These are phyloP conservation scores for Lolium rigidum DNA, from an alignment of 176 grass and related monocot species.

Conservation along the genomic window DNA sequence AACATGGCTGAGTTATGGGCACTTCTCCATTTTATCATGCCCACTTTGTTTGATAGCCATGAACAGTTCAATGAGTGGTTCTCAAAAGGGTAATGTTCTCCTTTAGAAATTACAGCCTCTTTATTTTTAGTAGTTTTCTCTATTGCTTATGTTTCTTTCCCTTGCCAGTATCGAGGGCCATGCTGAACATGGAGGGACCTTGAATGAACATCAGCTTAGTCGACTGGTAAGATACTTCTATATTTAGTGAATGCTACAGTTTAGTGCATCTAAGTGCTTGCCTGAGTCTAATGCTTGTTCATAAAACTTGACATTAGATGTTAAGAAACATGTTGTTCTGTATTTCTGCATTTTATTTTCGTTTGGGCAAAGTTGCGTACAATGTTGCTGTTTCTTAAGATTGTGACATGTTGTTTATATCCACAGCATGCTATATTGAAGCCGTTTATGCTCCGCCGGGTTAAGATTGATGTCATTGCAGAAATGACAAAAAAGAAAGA, in stretches of 20 bases:
- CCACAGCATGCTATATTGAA: slow-evolving; percentile 95
- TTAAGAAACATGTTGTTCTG: neutral
- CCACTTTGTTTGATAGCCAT: slow-evolving; percentile 98
- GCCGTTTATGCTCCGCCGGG: slow-evolving; percentile 96
- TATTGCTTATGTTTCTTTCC: slow-evolving; percentile 44
- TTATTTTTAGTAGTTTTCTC: slow-evolving; percentile 46
- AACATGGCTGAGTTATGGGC: slow-evolving; percentile 99
- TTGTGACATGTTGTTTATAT: slow-evolving; percentile 29
- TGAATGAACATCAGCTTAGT: slow-evolving; percentile 99
- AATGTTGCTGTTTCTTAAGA: neutral
- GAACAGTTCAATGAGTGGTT: slow-evolving; percentile 99
- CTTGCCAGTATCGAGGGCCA: slow-evolving; percentile 87
- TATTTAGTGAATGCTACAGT: slow-evolving; percentile 33
- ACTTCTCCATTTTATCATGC: slow-evolving; percentile 99
- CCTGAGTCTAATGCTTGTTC: slow-evolving; percentile 11
- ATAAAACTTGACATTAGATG: slow-evolving; percentile 6
- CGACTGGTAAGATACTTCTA: slow-evolving; percentile 70
- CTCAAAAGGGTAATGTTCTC: slow-evolving; percentile 84
- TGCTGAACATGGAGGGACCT: slow-evolving; percentile 97
- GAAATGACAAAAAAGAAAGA: slow-evolving; percentile 99
- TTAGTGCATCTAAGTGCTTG: slow-evolving; percentile 29
- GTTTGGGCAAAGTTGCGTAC: slow-evolving; percentile 7
- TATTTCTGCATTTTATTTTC: slow-evolving; percentile 14
- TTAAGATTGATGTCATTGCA: slow-evolving; percentile 99
- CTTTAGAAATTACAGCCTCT: slow-evolving; percentile 27